Evolutionary conservation across 2,329 filamentous ascomycete genomes (phyloP), one percentile per base, ranked within the genome.

Genomic region (Aspergillus udagawae): DNA sequence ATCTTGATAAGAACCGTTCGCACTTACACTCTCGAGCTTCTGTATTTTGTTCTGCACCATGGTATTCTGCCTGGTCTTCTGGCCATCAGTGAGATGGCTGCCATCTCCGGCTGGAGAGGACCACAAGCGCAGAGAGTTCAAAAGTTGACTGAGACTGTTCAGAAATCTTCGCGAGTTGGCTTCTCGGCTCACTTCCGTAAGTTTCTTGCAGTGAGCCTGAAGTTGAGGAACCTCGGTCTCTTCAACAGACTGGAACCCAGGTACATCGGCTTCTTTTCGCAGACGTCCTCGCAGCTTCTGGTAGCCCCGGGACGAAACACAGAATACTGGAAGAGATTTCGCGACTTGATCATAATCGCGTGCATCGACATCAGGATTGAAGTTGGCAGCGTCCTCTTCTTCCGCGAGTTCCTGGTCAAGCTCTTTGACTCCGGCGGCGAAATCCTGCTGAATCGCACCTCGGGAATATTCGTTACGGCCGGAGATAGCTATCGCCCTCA

Each of bases 191-290:
- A 73, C 70, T 54, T 83, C 80, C 0, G 85, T 87, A 3, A 87
- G 71, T 45, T 80, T 80, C 57, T 79, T 81, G 53, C 84, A 86
- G 60, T 89, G 85, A 0, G 73, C 73, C 63, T 84, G 83, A 1
- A 88, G 75, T 47, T 79, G 76, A 1, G 84, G 84, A 2, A 87
- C 77, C 64, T 83, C 84, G 0, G 86, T 88, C 57, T 87, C 80
- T 2, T 83, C 76, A 0, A 73, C 44, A 3, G 73, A 69, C 1
- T 70, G 68, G 65, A 87, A 89, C 0, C 85, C 84, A 12, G 77
- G 70, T 1, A 83, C 75, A 10, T 72, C 63, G 1, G 75, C 71
- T 53, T 88, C 85, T 47, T 82, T 80, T 53, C 74, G 67, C 8
- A 87, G 65, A 3, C 82, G 77, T 1, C 82, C 83, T 42, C 76